Evolutionary conservation across 1,284 basidiomycete genomes (phyloP), one percentile per base, ranked within the genome.

Genomic region (Cutaneotrichosporon sp.): DNA sequence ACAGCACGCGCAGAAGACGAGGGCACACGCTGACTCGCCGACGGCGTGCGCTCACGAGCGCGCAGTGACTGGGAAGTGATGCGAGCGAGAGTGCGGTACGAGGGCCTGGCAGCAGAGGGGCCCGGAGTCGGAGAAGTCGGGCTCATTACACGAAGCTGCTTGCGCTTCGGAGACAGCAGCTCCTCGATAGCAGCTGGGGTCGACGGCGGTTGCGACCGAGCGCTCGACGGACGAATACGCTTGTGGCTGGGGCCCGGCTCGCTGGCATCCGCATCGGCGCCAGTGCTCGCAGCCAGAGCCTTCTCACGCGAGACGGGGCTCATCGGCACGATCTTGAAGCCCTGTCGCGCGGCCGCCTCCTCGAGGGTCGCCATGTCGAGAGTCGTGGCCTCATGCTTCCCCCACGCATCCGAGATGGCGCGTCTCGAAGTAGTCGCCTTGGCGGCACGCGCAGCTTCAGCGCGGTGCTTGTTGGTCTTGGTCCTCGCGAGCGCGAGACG

Each of bases 241-340:
- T 50, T 50, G 47, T 50, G 13, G 18, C 47, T 31, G 13, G 14
- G 14, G 10, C 16, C 46, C 14, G 24, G 6, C 4, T 25, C 24
- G 0, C 24, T 16, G 1, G 24, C 25, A 4, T 49, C 24, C 11
- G 46, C 25, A 14, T 49, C 13, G 25, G 9, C 46, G 24, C 27
- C 14, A 14, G 25, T n/a, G 18, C 14, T 25, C 5, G 10, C 27
- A 5, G 16, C 47, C 27, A 27, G 11, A n/a, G 47, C 25, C 24
- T 27, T 25, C 24, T 49, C 24, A 5, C 14, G 25, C 2, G 42
- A 31, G 4, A 16, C 10, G 2, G 59, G 54, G 1, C 53, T 50
- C 24, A 55, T 22, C 2, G 59, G 59, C 10, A 51, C 36, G 13
- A 60, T 47, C 20, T 34, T 33, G 54, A n/a, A 45, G 10, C 53